These are phyloP conservation scores for Talaromyces piceae DNA, from an alignment of 2,329 filamentous ascomycete genomes.

Conservation along the genomic window DNA sequence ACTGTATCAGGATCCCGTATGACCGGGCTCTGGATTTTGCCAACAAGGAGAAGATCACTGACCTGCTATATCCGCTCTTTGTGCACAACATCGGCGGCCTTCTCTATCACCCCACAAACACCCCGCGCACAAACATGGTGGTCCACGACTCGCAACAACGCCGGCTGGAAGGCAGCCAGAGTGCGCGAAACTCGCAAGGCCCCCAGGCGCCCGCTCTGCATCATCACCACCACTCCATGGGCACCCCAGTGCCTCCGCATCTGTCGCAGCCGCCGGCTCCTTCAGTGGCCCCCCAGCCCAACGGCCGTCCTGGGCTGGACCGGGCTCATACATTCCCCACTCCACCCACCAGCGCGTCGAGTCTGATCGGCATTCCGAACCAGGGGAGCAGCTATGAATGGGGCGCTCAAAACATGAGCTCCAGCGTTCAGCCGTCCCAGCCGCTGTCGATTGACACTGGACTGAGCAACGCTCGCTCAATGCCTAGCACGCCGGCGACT, in stretches of 20 bases:
- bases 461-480: slow-evolving; percentile 70
- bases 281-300: slow-evolving; percentile 52
- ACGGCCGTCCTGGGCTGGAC: slow-evolving; percentile 66
- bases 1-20: slow-evolving; percentile 74
- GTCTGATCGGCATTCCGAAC: slow-evolving; percentile 68
- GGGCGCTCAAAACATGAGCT: slow-evolving; percentile 58
- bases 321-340: slow-evolving; percentile 90
- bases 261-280: slow-evolving; percentile 61
- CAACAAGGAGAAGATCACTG: slow-evolving; percentile 99
- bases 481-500: slow-evolving; percentile 84
- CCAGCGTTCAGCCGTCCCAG: slow-evolving; percentile 55
- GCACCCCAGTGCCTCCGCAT: slow-evolving; percentile 49
- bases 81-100: slow-evolving; percentile 94
- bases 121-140: slow-evolving; percentile 71
- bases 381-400: slow-evolving; percentile 74
- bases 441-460: slow-evolving; percentile 74
- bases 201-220: slow-evolving; percentile 53
- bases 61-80: slow-evolving; percentile 88
- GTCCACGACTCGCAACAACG: slow-evolving; percentile 76
- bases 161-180: slow-evolving; percentile 57
- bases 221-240: slow-evolving; percentile 61
- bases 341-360: slow-evolving; percentile 85
- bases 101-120: slow-evolving; percentile 82
- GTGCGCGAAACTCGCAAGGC: slow-evolving; percentile 55
- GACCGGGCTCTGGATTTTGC: slow-evolving; percentile 96